Evolutionary conservation across 2,329 filamentous ascomycete species (phyloP), one percentile per base, ranked within the genome.

Genomic region (Sporothrix brasiliensis): DNA sequence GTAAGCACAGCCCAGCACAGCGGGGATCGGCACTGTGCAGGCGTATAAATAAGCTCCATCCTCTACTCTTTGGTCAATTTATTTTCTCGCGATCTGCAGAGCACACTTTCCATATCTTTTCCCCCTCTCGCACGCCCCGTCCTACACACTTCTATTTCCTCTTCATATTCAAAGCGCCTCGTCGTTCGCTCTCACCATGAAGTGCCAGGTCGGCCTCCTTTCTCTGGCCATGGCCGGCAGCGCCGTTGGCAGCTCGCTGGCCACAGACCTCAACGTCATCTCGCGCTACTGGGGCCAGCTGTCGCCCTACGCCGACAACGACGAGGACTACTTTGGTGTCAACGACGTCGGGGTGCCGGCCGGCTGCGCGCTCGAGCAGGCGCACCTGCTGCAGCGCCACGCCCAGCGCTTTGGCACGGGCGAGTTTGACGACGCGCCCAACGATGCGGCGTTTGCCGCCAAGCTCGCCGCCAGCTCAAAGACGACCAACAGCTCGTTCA

Each of bases 341-440:
- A 72, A 79, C 4, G 78, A 83, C 69, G 79, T 83, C 41, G 83
- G 82, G 4, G 75, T 84, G 9, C 86, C 86, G 0, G 77, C 81
- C 61, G 84, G 84, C n/a, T 88, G 86, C 77, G 84, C 86, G 75
- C 77, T 87, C 69, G 83, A 85, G 71, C 84, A 87, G 75, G 84
- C 80, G 0, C 85, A 87, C 73, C 78, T 81, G 6, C 79, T 88
- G 19, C 85, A 87, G 74, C 81, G 86, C 39, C 86, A 88, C 76
- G 83, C 84, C 0, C 79, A 87, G 72, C 81, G 86, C 30, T 87
- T 85, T 56, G 83, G 78, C 14, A 79, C 77, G 68, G 76, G 78
- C 21, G 79, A 77, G 71, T 78, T 78, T 39, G 80, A 85, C 72
- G 86, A 88, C 73, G 85, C 83, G 0, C 74, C 72, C 27, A 85